Evolutionary conservation across 495 filamentous ascomycete genomes (phyloP), one percentile per base, ranked within the genome.

Genomic region (Penicillium lividum): DNA sequence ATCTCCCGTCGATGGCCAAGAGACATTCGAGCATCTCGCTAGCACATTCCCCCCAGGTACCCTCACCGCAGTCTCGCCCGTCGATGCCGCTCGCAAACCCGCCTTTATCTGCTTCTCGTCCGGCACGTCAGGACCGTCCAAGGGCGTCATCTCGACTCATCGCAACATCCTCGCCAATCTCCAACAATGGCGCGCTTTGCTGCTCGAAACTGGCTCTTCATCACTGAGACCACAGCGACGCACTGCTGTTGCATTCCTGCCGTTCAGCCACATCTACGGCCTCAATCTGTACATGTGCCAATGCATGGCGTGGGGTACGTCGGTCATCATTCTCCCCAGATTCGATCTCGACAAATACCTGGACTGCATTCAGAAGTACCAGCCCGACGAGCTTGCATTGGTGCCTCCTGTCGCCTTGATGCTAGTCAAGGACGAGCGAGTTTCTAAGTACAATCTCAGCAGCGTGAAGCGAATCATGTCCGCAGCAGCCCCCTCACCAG

Each of bases 251-350:
- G 89, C 85, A 7, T 85, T 96, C 59, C 71, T 96, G 18, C 92
- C 92, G 1, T 93, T 96, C 71, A 95, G 90, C 67, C 92, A 96
- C 68, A 92, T 95, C 61, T 96, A 93, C 63, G 88, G 87, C 71
- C 51, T 68, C 4, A 66, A 59, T 42, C 28, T 64, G 5, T 68
- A 57, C 29, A 57, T 68, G 49, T 68, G 66, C 25, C 63, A 66
- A 16, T 59, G 60, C 25, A 16, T 66, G 10, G n/a, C 59, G 7
- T 61, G 60, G 58, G 66, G 66, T 2, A 66, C 63, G 1, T 56
- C 63, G 1, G 70, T 83, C 0, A 70, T 92, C 0, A 82, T 96
- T 11, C 85, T 96, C 80, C 73, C 87, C 16, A 86, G 84, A 43
- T 96, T 95, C 67, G 88, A 91, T 34, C 73, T 96, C 18, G 82